Evolutionary conservation across 2,329 filamentous ascomycete species (phyloP), one percentile per base, ranked within the genome.

Genomic region (Alternaria brassicae): DNA sequence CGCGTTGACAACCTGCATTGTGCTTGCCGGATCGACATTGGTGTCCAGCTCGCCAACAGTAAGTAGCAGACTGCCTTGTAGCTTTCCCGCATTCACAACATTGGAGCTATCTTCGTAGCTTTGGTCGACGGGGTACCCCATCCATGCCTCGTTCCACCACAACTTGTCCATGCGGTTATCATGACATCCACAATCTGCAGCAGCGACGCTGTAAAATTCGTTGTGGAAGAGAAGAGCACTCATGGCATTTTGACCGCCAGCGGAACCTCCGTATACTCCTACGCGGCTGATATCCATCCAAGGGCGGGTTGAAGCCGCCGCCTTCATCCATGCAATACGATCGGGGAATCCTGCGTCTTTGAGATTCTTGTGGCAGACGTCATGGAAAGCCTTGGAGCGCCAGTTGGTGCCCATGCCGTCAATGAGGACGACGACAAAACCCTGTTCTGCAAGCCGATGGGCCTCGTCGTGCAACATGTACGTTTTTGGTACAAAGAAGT

Each of bases 31-130:
- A 62, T 72, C 70, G 6, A 72, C 70, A 49, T 71, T 81, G 36
- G 57, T 66, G 47, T 69, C 74, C 61, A 71, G 66, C 57, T 80
- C 79, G 65, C 74, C 77, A 28, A 72, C 69, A 25, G 56, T 68
- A 17, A 67, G 66, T 52, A 67, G 54, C 37, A 70, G 36, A 6
- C 56, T 62, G n/a, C 62, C 56, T 53, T 63, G 10, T 34, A 72
- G 53, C 34, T 62, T 66, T 36, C 53, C 44, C 28, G 69, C 69
- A 56, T 71, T 63, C 4, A 63, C 69, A 51, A 70, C 66, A 53
- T 71, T 72, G 4, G 69, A 72, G 30, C 56, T 66, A 12, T 68
- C 69, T 30, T 63, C 62, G 54, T 73, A 72, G 39, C 60, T 60
- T 49, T 68, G 36, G 36, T 39, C 36, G 36, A 39, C 36, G 4